Base-by-base conservation (phyloP, 768 basidiomycete genomes). In the Lepiota venenata region DNA sequence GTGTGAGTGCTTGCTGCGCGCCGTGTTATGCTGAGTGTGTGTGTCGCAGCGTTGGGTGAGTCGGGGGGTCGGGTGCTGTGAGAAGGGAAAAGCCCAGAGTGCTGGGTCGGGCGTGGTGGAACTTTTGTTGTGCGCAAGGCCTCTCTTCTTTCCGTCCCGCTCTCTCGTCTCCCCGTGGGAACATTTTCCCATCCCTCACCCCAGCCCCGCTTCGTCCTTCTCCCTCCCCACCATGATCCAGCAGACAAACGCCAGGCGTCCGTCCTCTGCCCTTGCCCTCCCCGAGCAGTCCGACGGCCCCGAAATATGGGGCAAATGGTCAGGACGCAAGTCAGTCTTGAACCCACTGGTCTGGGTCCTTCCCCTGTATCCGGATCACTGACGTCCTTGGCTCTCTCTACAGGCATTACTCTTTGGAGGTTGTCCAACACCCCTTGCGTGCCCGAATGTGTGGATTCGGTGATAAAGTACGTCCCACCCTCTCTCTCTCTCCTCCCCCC, bases 391-490 rank as follows among this genome's bases (percentile, higher is more conserved):
- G 1, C 50, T 12, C 43, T 16, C 50, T 12, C 43, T 16, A 2
- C 62, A 93, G 91, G 65, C 77, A 88, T 66, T 95, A 95, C 69
- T 83, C 85, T 12, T 79, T 96, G 39, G 86, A 91, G 60, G 82
- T 95, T 62, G 80, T 91, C 2, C 95, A 97, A 66, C 83, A 95
- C 61, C 94, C 95, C 38, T 69, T 91, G 44, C 83, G 94, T 40
- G 95, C 94, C 46, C 83, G 94, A 59, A 95, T 95, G 87, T 96
- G 94, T 67, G 95, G 95, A 10, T 95, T 96, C 69, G 94, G 94
- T 42, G 93, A 97, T 76, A 96, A 95, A 78, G 93, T 93, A 61
- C 56, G 65, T 60, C 50, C 37, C 6, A 6, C 2, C 39, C 39
- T 5, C 39, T 20, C 48, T 20, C 57, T 60, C 51, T 51, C 58